Evolutionary conservation across 257 asterid species (phyloP).

Genomic region (Salvia rosmarinus): DNA sequence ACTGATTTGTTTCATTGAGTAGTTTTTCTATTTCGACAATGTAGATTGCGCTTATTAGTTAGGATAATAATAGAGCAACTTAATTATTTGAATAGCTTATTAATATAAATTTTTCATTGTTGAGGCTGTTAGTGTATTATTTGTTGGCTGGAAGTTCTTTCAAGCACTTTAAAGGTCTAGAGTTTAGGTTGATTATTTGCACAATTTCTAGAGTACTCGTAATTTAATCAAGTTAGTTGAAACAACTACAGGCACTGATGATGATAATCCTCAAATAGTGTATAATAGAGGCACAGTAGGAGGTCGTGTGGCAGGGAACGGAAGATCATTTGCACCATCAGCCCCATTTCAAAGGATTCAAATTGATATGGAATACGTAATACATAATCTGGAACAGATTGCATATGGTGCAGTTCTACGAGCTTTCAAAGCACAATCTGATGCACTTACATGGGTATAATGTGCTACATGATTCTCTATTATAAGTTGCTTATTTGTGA

Average conservation of each 20-base stretch:
- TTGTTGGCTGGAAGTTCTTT: slow-evolving; percentile 3
- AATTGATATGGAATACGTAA: slow-evolving; percentile 80
- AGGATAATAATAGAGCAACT: background rate
- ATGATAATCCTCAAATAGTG: slow-evolving; percentile 56
- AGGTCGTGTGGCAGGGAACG: slow-evolving; percentile 50
- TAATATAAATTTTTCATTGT: slow-evolving; percentile 5
- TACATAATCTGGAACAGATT: slow-evolving; percentile 91
- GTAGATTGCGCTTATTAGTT: background rate
- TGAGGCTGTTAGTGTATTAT: background rate
- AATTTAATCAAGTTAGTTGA: slow-evolving; percentile 4
- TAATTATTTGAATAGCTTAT: background rate
- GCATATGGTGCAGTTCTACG: slow-evolving; percentile 93
- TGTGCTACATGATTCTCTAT: slow-evolving; percentile 23
- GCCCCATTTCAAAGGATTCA: slow-evolving; percentile 58
- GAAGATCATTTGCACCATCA: slow-evolving; percentile 54
- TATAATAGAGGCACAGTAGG: slow-evolving; percentile 51
- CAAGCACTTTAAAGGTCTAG: background rate
- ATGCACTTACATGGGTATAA: slow-evolving; percentile 96
- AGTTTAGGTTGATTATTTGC: background rate
- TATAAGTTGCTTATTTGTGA: slow-evolving; percentile 15
- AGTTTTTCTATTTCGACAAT: background rate
- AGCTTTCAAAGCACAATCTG: slow-evolving; percentile 98
- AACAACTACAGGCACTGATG: slow-evolving; percentile 54
- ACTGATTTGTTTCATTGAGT: background rate
- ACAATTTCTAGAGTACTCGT: background rate